phyloP scores from a whole-genome alignment of 495 filamentous ascomycete genomes.

The Bacidia gigantensis region DNA sequence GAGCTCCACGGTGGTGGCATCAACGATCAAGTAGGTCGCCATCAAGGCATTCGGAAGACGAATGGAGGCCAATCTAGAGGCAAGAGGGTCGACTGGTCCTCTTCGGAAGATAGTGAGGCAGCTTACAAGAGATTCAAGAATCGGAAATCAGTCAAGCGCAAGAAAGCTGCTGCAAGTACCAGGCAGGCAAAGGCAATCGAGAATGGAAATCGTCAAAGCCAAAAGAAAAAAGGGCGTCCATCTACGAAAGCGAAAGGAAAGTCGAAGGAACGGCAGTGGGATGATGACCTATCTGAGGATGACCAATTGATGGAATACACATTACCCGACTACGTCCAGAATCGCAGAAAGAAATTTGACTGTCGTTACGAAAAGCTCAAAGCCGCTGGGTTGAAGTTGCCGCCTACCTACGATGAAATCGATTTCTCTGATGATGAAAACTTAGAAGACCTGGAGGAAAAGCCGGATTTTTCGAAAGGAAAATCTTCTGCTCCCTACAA shows the following conservation, averaged over 20 bases:
- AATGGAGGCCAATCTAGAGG: no score
- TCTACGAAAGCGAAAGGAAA: slow-evolving; percentile 19
- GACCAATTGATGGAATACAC: slow-evolving; percentile 46
- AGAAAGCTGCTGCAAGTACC: slow-evolving; percentile 34
- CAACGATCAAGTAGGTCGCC: background rate
- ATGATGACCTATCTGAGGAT: slow-evolving; percentile 35
- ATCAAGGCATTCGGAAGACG: no score
- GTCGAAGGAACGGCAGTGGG: slow-evolving; percentile 25
- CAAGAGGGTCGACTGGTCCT: slow-evolving; percentile 11
- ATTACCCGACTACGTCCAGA: slow-evolving; percentile 44
- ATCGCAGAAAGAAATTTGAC: slow-evolving; percentile 38
- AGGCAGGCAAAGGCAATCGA: slow-evolving; percentile 31
- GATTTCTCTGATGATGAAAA: slow-evolving; percentile 80
- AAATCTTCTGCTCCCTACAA: slow-evolving; percentile 53
- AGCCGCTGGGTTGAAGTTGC: slow-evolving; percentile 57
- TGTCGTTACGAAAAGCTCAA: slow-evolving; percentile 40
- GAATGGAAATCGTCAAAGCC: slow-evolving; percentile 26
- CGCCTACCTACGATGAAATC: slow-evolving; percentile 67
- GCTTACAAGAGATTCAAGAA: slow-evolving; percentile 47
- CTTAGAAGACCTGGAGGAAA: slow-evolving; percentile 47
- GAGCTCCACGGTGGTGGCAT: background rate
- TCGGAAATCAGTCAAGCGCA: slow-evolving; percentile 42
- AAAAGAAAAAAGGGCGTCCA: slow-evolving; percentile 12
- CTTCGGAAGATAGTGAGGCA: slow-evolving; percentile 34
- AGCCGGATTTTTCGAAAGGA: slow-evolving; percentile 50